Percentiles rank a stretch among this genome's conserved stretches.
phyloP scores from a whole-genome alignment of 768 basidiomycete species.

The Kwoniella sp. region DNA sequence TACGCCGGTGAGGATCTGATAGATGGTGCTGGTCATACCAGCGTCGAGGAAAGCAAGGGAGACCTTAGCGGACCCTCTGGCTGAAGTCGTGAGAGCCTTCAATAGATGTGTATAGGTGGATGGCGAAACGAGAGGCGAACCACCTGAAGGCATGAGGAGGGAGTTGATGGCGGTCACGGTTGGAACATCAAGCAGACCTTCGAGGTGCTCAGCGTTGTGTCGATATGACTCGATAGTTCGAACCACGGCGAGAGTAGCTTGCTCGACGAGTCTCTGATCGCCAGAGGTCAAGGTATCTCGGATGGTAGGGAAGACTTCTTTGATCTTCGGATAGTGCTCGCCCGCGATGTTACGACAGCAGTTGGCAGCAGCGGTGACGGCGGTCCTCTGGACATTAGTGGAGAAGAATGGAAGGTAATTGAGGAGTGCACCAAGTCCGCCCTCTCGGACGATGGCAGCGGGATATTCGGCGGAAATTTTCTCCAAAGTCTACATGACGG shows the following conservation, averaged over 20 bases:
- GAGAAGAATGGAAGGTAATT: constrained; percentile 98
- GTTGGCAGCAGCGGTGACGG: constrained; percentile 92
- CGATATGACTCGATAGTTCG: constrained; percentile 92
- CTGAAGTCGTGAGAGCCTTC: constrained; percentile 82
- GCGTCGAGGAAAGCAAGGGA: constrained; percentile 84
- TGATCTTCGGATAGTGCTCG: constrained; percentile 87
- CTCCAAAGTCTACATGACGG: constrained; percentile 68
- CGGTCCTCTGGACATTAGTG: constrained; percentile 94
- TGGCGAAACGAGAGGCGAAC: constrained; percentile 76
- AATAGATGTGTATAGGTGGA: constrained; percentile 87
- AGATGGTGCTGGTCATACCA: constrained; percentile 86
- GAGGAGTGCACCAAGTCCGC: constrained; percentile 86
- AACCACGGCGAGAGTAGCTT: constrained; percentile 90
- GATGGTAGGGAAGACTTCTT: constrained; percentile 80
- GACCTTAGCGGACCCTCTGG: constrained; percentile 83
- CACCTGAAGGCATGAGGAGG: constrained; percentile 77
- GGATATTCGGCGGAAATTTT: constrained; percentile 99
- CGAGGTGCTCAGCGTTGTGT: constrained; percentile 79
- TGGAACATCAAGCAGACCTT: constrained; percentile 73
- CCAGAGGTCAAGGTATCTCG: constrained; percentile 87
- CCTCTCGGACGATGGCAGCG: constrained; percentile 91
- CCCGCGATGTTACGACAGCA: constrained; percentile 90
- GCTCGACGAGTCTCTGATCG: constrained; percentile 96
- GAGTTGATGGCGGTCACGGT: constrained; percentile 82
- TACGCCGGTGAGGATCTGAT: constrained; percentile 94